Evolutionary conservation across 1,284 basidiomycete genomes (phyloP).

Genomic region (Golubevia pallescens): DNA sequence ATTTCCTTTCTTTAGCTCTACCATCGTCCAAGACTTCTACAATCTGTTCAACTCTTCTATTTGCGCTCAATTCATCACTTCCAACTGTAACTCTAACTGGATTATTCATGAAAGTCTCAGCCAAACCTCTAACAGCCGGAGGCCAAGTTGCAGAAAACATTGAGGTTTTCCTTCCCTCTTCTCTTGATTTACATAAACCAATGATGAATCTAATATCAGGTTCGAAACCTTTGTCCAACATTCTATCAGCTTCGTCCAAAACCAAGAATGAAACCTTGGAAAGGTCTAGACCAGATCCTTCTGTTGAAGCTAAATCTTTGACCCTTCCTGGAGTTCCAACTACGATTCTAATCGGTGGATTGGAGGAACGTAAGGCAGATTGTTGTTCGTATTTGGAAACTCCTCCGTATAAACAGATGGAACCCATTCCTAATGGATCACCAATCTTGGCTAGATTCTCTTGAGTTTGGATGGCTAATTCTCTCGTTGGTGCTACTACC

Average conservation of each 20-base stretch:
- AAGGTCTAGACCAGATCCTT: constrained; percentile 76
- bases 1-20: constrained; percentile 80
- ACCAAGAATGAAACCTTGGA: constrained; percentile 85
- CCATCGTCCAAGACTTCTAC: constrained; percentile 90
- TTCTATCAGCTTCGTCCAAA: constrained; percentile 95
- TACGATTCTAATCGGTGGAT: constrained; percentile 72
- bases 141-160: constrained; percentile 96
- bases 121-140: constrained; percentile 90
- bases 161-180: constrained; percentile 63
- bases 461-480: constrained; percentile 92
- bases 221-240: constrained; percentile 98
- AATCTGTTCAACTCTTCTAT: constrained; percentile 79
- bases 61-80: constrained; percentile 91
- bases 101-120: constrained; percentile 82
- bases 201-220: constrained; percentile 96
- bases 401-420: constrained; percentile 89
- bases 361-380: constrained; percentile 68
- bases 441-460: constrained; percentile 81
- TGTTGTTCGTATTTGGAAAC: constrained; percentile 86
- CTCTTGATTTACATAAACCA: constrained; percentile 71
- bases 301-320: constrained; percentile 85
- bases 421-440: constrained; percentile 76
- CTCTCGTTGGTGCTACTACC: constrained; percentile 89
- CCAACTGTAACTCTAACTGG: constrained; percentile 93
- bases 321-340: constrained; percentile 95